Conservation (phyloP, 176 grass and related monocot genomes). For the Puccinellia tenuiflora region DNA sequence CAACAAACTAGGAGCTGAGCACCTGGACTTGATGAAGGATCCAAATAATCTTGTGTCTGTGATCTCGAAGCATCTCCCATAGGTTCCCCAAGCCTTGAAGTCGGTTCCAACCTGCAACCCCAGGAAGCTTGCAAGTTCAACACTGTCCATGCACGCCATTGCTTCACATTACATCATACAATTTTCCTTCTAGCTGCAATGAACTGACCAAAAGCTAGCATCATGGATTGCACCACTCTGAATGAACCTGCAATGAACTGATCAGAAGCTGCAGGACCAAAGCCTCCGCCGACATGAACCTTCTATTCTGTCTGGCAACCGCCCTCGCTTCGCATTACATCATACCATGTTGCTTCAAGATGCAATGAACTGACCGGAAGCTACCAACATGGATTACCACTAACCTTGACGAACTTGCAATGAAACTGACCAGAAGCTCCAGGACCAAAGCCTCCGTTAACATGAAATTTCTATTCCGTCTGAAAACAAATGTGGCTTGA, state of each 20-base stretch:
- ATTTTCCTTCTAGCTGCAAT: not conserved
- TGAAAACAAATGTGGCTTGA: not conserved
- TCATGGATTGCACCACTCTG: not conserved
- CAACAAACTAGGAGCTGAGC: not conserved
- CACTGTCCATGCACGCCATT: not conserved
- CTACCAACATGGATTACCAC: not conserved
- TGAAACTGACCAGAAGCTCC: not conserved
- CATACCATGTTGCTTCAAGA: not conserved
- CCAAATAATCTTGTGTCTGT: not conserved
- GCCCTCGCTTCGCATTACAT: not conserved
- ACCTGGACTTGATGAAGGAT: not conserved
- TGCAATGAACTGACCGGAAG: not conserved
- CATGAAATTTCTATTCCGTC: not conserved
- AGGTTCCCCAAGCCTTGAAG: not conserved
- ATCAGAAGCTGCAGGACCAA: not conserved
- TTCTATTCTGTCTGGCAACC: not conserved
- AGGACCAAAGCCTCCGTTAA: not conserved
- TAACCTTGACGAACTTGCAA: not conserved
- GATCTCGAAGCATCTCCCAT: too few relatives aligned
- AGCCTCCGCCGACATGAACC: not conserved
- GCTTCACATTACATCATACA: not conserved
- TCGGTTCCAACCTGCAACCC: not conserved
- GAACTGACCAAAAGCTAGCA: not conserved
- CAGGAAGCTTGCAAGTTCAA: not conserved
- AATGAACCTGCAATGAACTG: not conserved